Evolutionary conservation across 306 rosid species (phyloP), one percentile per base, ranked within the genome.

Genomic region (Cucurbita ficifolia): DNA sequence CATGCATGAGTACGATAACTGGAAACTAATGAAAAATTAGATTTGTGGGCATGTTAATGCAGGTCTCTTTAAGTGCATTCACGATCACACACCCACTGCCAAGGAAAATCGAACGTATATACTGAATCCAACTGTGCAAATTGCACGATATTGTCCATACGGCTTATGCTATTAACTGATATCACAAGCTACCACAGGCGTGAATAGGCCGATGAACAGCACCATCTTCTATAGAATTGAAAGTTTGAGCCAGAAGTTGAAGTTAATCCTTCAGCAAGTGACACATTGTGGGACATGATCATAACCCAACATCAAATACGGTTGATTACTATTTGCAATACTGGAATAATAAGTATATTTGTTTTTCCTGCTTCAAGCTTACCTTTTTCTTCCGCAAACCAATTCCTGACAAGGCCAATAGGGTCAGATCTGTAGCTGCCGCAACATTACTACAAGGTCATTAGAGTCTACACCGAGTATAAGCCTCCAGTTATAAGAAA

Each of bases 341-440:
- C 12, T 24, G 22, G 42, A 22, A 48, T 13, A 7, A 48, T 24
- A 22, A 24, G 40, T 50, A 71, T 35, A 71, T n/a, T 70, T 51
- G 61, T 50, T 56, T 64, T 71, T 75, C 64, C 38, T 2, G 35
- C 68, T 46, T 53, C 45, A 62, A 74, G 64, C 76, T 49, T 81
- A 94, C 99, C 97, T 91, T 94, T 71, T 90, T 88, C 43, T 86
- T 83, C 45, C 78, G 97, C 76, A 94, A 83, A 62, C 97, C 99
- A 61, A 91, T 91, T 49, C 99, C 99, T 18, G 99, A 90, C 75
- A 94, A 83, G 72, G 97, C 97, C 84, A 94, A 77, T 68, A 94
- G 91, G 78, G 97, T 91, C 83, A 88, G 77, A 82, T 94, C 99
- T 72, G 96, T 91, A 61, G 96, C 97, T 7, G 97, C 99, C 77